These are phyloP conservation scores for Globisporangium sylvaticum DNA, from an alignment of 352 stramenopile species.

Conservation along the genomic window DNA sequence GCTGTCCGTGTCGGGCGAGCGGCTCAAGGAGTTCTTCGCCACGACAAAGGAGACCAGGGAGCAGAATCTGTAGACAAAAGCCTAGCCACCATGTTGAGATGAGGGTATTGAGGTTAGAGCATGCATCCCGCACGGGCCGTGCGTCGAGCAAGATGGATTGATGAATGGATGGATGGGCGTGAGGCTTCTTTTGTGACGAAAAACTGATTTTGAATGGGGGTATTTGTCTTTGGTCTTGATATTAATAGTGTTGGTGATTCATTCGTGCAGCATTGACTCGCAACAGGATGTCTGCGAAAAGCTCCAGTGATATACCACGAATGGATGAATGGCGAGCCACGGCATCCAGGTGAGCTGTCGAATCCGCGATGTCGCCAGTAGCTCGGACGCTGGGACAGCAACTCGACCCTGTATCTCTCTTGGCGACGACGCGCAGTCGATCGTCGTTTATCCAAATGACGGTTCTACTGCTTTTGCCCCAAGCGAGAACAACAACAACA, in stretches of 20 bases:
- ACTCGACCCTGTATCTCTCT: constrained; percentile 1
- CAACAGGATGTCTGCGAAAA: not conserved
- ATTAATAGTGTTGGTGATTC: not conserved
- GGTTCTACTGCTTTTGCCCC: too few relatives aligned
- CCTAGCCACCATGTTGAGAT: not conserved
- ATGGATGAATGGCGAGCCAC: constrained; percentile 23
- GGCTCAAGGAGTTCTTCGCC: constrained; percentile 59
- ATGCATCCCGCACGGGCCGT: not conserved
- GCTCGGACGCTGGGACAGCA: not conserved
- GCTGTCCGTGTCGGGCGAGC: constrained; percentile 33
- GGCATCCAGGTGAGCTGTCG: constrained; percentile 67
- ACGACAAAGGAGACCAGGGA: constrained; percentile 33
- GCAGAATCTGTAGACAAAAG: constrained; percentile 23
- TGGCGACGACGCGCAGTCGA: not conserved
- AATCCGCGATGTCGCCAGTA: constrained; percentile 22
- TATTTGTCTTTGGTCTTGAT: not conserved
- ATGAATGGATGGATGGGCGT: not conserved
- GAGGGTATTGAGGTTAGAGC: not conserved
- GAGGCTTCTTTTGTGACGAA: not conserved
- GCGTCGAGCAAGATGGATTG: not conserved
- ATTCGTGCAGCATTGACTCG: not conserved
- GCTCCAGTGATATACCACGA: not conserved
- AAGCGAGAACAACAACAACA: not conserved
- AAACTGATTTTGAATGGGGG: not conserved
- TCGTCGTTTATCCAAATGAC: constrained; percentile 3